Evolutionary conservation across 208 protist species (phyloP).

Genomic region (Trypanosoma avium): DNA sequence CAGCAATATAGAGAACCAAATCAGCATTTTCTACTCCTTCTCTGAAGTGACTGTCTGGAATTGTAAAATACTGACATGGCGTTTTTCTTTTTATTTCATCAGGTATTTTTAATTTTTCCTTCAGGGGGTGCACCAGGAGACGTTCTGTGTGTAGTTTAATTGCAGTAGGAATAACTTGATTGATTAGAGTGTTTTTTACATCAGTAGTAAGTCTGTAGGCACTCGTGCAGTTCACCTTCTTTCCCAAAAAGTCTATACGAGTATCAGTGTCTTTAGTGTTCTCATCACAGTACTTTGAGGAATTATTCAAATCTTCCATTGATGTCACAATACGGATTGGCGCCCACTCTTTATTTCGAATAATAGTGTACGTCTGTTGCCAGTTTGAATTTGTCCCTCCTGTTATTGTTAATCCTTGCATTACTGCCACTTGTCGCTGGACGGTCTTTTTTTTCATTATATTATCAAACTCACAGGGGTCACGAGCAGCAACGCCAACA

Average conservation of each 20-base stretch:
- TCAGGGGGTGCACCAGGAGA: constrained; percentile 37
- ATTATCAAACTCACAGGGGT: not conserved
- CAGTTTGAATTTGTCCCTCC: not conserved
- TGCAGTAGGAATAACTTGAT: constrained; percentile 36
- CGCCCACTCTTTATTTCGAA: not conserved
- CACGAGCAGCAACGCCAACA: not conserved
- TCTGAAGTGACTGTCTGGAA: constrained; percentile 38
- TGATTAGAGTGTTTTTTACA: constrained; percentile 28
- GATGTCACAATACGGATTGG: not conserved
- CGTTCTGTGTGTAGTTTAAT: constrained; percentile 43
- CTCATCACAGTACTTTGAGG: constrained; percentile 42
- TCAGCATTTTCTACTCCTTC: constrained; percentile 39
- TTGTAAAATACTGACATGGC: constrained; percentile 35
- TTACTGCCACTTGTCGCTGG: not conserved
- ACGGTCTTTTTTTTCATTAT: not conserved
- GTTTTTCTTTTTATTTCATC: not conserved
- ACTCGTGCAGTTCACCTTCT: constrained; percentile 19
- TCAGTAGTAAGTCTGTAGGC: constrained; percentile 33
- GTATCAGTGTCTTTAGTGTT: constrained; percentile 19
- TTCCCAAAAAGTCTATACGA: constrained; percentile 22
- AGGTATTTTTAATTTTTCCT: constrained; percentile 19
- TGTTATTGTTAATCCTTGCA: not conserved
- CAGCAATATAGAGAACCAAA: constrained; percentile 59
- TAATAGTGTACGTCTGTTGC: not conserved
- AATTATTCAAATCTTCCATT: constrained; percentile 30